A percentile compares a stretch with the other conserved stretches of the same genome.
phyloP scores from a whole-genome alignment of 495 filamentous ascomycete species.

The Xylaria scruposa region DNA sequence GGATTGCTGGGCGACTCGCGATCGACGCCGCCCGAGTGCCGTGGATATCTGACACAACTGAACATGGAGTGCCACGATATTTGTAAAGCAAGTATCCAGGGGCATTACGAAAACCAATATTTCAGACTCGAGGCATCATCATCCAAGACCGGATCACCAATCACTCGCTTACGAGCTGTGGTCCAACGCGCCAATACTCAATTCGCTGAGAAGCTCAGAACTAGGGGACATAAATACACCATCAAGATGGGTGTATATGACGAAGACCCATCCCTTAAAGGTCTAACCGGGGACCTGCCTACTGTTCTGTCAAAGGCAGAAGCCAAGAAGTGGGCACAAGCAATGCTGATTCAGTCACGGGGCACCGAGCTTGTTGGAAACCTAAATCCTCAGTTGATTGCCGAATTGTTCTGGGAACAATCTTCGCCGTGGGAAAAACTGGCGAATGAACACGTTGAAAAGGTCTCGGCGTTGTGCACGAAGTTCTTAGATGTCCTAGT shows the following conservation, averaged over 20 bases:
- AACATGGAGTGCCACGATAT: not conserved
- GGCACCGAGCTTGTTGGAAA: not conserved
- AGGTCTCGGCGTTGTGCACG: not conserved
- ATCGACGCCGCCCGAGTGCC: not conserved
- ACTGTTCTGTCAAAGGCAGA: not conserved
- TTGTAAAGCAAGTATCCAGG: not conserved
- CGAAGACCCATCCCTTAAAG: not conserved
- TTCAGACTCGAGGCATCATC: not conserved
- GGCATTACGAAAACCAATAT: not conserved
- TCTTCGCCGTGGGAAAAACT: not conserved
- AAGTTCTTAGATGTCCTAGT: not conserved
- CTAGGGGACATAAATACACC: not conserved
- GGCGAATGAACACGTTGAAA: not conserved
- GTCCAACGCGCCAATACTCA: not conserved
- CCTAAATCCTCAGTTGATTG: not conserved
- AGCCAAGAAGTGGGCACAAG: not conserved
- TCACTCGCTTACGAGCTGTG: not conserved
- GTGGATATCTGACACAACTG: not conserved
- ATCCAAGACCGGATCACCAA: not conserved
- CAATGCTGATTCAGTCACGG: not conserved
- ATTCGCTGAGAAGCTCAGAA: not conserved
- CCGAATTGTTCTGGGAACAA: not conserved
- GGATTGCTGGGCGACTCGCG: not conserved
- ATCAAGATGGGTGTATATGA: not conserved
- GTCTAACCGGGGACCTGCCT: too few species aligned